Evolutionary conservation across 306 rosid species (phyloP).

Genomic region (Sicyos edulis): DNA sequence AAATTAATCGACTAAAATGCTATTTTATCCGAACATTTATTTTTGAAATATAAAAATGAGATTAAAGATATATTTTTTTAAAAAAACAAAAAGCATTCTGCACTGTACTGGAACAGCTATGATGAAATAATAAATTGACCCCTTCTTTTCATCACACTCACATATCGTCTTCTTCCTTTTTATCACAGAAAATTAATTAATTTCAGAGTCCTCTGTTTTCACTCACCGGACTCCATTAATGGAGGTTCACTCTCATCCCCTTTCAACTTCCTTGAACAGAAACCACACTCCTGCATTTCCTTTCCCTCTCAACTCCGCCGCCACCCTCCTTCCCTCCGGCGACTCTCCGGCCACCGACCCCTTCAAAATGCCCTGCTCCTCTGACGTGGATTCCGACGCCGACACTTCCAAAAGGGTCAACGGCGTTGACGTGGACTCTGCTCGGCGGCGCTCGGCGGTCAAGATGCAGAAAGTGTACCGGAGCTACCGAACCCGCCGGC

Average conservation of each 20-base stretch:
- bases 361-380: neutral
- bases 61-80: no score
- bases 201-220: conserved; percentile 4
- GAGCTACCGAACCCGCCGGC: conserved; percentile 86
- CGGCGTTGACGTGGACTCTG: neutral
- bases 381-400: conserved; percentile 1
- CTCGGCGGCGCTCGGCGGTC: conserved; percentile 38
- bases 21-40: no score
- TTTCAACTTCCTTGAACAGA: conserved; percentile 23
- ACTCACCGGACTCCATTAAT: conserved; percentile 15
- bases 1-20: no score
- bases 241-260: conserved; percentile 45
- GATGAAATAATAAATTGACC: no score
- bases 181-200: neutral
- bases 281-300: conserved; percentile 28
- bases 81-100: no score
- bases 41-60: no score
- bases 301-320: conserved; percentile 20
- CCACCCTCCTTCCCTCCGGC: neutral
- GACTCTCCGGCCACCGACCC: neutral
- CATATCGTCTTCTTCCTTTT: neutral
- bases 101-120: no score
- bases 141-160: no score
- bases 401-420: neutral
- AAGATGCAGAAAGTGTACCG: conserved; percentile 69